These are phyloP conservation scores for Camellia oleifera DNA, from an alignment of 179 eudicot species.

Conservation along the genomic window DNA sequence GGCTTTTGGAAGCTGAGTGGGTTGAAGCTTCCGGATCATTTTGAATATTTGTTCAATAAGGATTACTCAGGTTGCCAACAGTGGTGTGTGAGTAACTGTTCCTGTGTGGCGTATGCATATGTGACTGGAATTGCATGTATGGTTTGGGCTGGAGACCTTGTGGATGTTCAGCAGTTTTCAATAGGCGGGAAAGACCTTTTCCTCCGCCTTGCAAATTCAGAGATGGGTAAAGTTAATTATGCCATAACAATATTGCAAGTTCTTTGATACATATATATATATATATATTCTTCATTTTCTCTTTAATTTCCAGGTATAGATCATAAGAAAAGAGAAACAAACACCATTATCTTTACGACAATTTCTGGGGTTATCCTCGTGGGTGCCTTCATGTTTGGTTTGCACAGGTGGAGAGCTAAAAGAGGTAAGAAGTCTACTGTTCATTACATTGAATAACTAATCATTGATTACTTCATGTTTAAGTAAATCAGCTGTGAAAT, in stretches of 20 bases:
- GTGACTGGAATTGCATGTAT: conserved; percentile 30
- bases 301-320: conserved; percentile 7
- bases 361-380: conserved; percentile 13
- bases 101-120: conserved; percentile 34
- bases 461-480: too few species aligned
- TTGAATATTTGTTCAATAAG: conserved; percentile 8
- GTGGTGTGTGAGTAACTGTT: conserved; percentile 35
- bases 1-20: conserved; percentile 20
- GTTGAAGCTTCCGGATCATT: conserved; percentile 32
- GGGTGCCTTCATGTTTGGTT: conserved; percentile 12
- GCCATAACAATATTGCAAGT: too few species aligned
- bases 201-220: conserved; percentile 32
- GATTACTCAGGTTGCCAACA: conserved; percentile 17
- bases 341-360: conserved; percentile 18
- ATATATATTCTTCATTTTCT: not conserved
- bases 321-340: not conserved
- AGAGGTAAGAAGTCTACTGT: conserved; percentile 10
- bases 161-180: conserved; percentile 24
- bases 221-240: conserved; percentile 18
- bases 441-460: too few species aligned
- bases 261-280: not conserved
- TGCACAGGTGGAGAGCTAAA: conserved; percentile 12
- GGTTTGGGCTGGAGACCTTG: conserved; percentile 32
- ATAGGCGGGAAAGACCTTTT: conserved; percentile 27
- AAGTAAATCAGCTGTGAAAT: too few species aligned